A percentile compares a stretch with the other conserved stretches of the same genome.
Conservation (phyloP, 1,284 basidiomycete genomes). For the Fomitopsis pinicola region DNA sequence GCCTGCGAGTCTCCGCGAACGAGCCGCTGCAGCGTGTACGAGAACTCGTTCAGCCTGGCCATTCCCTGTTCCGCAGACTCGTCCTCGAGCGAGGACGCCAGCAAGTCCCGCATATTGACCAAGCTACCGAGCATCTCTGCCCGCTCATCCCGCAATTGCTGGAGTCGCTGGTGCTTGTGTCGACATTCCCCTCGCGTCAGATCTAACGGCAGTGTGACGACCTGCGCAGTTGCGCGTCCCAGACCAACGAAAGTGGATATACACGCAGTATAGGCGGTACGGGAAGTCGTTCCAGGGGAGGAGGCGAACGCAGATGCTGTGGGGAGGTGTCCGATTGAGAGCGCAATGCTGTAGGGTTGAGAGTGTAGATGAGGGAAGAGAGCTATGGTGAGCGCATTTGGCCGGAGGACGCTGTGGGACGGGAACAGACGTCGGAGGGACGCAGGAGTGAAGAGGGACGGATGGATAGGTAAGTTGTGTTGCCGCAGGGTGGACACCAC, state of each 20-base stretch:
- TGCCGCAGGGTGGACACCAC: slow-evolving; percentile 43
- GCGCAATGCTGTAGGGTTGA: slow-evolving; percentile 25
- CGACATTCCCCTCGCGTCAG: slow-evolving; percentile 62
- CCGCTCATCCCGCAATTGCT: slow-evolving; percentile 56
- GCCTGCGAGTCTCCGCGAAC: slow-evolving; percentile 7
- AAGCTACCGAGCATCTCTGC: slow-evolving; percentile 61
- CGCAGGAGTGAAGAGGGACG: slow-evolving; percentile 45
- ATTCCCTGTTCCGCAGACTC: slow-evolving; percentile 9
- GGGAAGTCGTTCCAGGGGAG: slow-evolving; percentile 11
- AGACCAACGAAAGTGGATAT: slow-evolving; percentile 10
- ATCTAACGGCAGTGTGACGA: slow-evolving; percentile 41
- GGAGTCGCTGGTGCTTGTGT: slow-evolving; percentile 52
- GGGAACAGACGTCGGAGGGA: slow-evolving; percentile 49
- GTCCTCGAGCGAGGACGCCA: slow-evolving; percentile 28
- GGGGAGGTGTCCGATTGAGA: slow-evolving; percentile 12
- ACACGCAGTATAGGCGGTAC: slow-evolving; percentile 14
- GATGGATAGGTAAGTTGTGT: slow-evolving; percentile 42
- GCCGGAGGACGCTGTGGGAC: slow-evolving; percentile 36
- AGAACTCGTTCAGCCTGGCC: slow-evolving; percentile 12
- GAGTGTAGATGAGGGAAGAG: slow-evolving; percentile 59
- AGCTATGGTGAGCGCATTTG: slow-evolving; percentile 45
- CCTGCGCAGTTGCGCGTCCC: slow-evolving; percentile 17
- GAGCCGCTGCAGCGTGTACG: slow-evolving; percentile 11
- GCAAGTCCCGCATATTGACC: slow-evolving; percentile 44
- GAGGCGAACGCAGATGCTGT: slow-evolving; percentile 13